phyloP scores from a whole-genome alignment of 73 alveolate genomes.

The Symbiodinium natans region DNA sequence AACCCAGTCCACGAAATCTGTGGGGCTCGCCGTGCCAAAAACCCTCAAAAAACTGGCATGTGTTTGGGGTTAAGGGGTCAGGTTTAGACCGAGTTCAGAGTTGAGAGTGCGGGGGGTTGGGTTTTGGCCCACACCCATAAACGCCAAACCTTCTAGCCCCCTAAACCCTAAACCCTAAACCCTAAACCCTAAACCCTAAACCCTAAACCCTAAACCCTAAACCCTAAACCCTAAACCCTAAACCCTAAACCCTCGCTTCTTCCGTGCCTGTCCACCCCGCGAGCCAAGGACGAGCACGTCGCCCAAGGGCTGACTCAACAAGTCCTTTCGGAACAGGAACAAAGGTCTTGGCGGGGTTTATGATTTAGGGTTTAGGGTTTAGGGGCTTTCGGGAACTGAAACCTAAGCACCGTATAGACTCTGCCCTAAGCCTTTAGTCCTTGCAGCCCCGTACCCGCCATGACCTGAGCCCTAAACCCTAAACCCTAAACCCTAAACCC shows the following conservation, averaged over 20 bases:
- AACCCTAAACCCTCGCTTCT: neutral
- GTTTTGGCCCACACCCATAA: neutral
- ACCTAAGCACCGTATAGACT: no score
- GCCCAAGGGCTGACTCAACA: conserved; percentile 50
- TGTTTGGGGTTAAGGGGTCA: no score
- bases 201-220: neutral
- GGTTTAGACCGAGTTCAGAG: no score
- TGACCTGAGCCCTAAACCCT: neutral
- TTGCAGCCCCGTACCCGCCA: no score
- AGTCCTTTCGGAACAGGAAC: no score
- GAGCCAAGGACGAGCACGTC: conserved; percentile 68
- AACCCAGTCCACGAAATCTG: no score
- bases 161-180: no score
- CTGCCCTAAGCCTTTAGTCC: no score
- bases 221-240: neutral
- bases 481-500: neutral
- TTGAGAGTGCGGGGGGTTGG: no score
- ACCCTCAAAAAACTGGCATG: no score
- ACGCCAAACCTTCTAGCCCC: neutral
- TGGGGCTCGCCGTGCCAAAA: no score
- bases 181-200: neutral
- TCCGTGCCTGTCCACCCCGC: conserved; percentile 36
- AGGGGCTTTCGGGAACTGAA: neutral
- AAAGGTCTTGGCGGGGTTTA: neutral
- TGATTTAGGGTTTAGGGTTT: neutral